Conservation (phyloP, 2,329 filamentous ascomycete species). For the Neopestalotiopsis rosae region DNA sequence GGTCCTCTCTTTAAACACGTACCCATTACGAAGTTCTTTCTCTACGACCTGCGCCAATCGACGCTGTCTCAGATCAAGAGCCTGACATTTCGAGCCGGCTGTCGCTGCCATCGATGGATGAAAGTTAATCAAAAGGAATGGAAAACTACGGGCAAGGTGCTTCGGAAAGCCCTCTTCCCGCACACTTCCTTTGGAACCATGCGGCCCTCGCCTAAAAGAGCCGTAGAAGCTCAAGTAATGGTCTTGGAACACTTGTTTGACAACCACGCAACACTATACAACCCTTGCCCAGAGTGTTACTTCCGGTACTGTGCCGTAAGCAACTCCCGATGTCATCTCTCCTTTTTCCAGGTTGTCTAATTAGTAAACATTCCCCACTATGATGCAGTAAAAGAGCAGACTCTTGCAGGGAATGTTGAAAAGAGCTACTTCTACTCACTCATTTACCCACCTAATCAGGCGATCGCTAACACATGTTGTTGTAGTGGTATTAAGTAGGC, state of each 20-base stretch:
- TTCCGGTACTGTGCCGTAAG: not conserved
- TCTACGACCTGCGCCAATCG: slow-evolving; percentile 27
- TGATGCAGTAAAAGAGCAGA: too few species aligned
- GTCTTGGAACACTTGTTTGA: slow-evolving; percentile 3
- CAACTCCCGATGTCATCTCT: too few species aligned
- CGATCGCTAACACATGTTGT: too few species aligned
- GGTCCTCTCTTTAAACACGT: slow-evolving; percentile 11
- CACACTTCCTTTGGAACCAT: slow-evolving; percentile 5
- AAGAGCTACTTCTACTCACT: too few species aligned
- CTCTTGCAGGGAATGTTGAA: too few species aligned
- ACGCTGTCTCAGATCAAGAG: slow-evolving; percentile 24
- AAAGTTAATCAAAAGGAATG: slow-evolving; percentile 5
- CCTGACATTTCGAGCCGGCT: slow-evolving; percentile 27
- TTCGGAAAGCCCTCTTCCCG: slow-evolving; percentile 21
- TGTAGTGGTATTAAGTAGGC: too few species aligned
- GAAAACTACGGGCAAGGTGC: slow-evolving; percentile 21
- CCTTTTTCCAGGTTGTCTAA: too few species aligned
- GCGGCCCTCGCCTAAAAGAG: slow-evolving; percentile 17
- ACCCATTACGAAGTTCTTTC: slow-evolving; percentile 24
- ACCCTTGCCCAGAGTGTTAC: not conserved
- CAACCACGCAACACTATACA: not conserved
- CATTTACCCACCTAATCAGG: too few species aligned
- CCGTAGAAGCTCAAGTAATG: slow-evolving; percentile 7
- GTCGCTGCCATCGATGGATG: slow-evolving; percentile 23
- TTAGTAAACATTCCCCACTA: too few species aligned